Evolutionary conservation across 73 alveolate genomes (phyloP), one percentile per base, ranked within the genome.

Genomic region (Vitrella brassicaformis): DNA sequence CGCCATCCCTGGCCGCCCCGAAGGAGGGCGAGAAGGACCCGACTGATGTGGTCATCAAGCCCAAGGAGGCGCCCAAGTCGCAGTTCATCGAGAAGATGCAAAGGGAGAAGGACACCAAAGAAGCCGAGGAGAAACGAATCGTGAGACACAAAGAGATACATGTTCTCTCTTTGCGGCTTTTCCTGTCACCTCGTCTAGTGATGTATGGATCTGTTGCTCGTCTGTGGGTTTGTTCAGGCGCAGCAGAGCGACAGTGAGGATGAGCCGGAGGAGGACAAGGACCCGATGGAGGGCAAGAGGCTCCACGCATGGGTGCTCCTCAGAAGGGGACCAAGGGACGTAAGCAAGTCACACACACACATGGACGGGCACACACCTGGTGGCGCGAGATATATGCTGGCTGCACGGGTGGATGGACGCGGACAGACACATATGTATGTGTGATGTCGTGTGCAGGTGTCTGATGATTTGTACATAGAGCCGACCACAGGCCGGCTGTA

Each of bases 401-500:
- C n/a, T n/a, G n/a, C n/a, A n/a, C n/a, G n/a, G n/a, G n/a, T n/a
- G n/a, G n/a, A n/a, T n/a, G n/a, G n/a, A n/a, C n/a, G n/a, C n/a
- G n/a, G n/a, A n/a, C n/a, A n/a, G n/a, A n/a, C n/a, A n/a, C n/a
- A n/a, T 39, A 14, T 39, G 56, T 39, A 14, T 39, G 56, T 4
- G 56, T 8, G 14, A 39, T 39, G 56, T 39, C 56, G 14, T 39
- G 14, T 39, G 4, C 73, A 73, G 70, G 90, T 82, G 31, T 79
- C 82, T 31, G 90, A 90, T 72, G 82, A 80, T 67, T 74, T 86
- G 68, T 95, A 92, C 88, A 85, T 95, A 74, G 99, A 95, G 88
- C 99, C 99, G 0, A 85, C 98, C 27, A 94, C 99, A 0, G 99
- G 99, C 4, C 71, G 98, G 46, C 74, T 84, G 72, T 95, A 94